Base-by-base conservation (phyloP, 768 basidiomycete species). In the Serendipita indica region DNA sequence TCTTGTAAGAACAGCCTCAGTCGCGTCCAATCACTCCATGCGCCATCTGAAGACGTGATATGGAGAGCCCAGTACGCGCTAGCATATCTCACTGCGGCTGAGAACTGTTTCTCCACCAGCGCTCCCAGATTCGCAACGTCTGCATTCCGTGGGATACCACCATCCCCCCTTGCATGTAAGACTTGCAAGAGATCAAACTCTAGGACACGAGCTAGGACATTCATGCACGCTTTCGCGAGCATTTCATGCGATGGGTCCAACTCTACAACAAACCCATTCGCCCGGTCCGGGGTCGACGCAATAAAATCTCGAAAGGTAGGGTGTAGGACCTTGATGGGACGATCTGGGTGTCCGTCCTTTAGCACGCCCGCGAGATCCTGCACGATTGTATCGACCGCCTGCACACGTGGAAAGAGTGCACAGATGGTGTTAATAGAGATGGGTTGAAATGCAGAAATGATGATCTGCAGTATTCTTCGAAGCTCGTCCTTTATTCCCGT, bases 401-500 rank as follows among this genome's bases (percentile, higher is more conserved):
- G 22, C 22, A 25, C 32, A 4, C n/a, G 4, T 10, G 49, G 49
- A 2, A 54, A 28, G 32, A 54, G 32, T 16, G 49, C 25, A 28
- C 49, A 25, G 10, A 54, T 54, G 49, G 49, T 54, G 49, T 54
- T 54, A 18, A 54, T 54, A 16, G 49, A 54, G 12, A 54, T 33
- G 10, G 49, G 49, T 27, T 54, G 49, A 33, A 54, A 54, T 54
- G 49, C 49, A 25, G 32, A 18, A 33, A 54, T 54, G 22, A 54
- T 54, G 12, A 30, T 54, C 22, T 30, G 30, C 12, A 54, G 32
- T 5, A 54, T 18, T 4, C 25, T 54, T 28, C 22, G n/a, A 4
- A 54, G 3, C 1, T 54, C 16, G n/a, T 1, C 25, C 10, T 10
- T n/a, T 10, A 37, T 10, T n/a, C 22, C 25, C 10, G 22, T 18